Base-by-base conservation (phyloP, 257 asterid genomes). In the Nicotiana noctiflora region DNA sequence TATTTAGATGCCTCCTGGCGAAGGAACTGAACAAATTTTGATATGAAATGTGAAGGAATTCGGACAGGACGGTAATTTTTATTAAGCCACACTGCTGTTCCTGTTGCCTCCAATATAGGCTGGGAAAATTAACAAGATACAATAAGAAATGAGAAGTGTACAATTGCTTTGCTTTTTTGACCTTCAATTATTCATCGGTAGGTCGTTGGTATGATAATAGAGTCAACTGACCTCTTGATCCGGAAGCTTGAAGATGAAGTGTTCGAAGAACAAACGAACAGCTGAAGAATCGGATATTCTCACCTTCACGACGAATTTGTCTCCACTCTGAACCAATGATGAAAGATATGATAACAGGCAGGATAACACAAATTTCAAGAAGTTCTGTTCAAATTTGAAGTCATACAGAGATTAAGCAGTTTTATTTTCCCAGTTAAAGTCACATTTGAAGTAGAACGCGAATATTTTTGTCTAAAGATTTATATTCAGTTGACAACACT, bases 101-200 rank as follows among this genome's bases (percentile, higher is more conserved):
- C 97, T 79, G 63, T 91, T 34, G 99, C 99, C 91, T 94, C 98
- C 81, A 92, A 49, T 29, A 96, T 79, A 2, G 92, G 97, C 99
- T 96, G 89, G 57, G 79, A 68, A 83, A 23, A 17, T 32, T 4
- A 63, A 1, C 2, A 64, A 56, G 12, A 81, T 37, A 31, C 65
- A 37, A 68, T 44, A 17, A 59, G 11, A 32, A 49, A 13, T 18
- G 2, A 14, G 40, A 7, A 46, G 66, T 57, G 23, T 44, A 14
- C 57, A 37, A 66, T 44, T 4, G 61, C 52, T 70, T 37, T 21
- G 61, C 56, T 49, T 13, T 37, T 44, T 15, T 13, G 7, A 5
- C 2, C 77, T 23, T 19, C 2, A 29, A 18, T 59, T 32, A 23
- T 46, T 25, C n/a, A 13, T 6, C 27, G 13, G 15, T n/a, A 14